These are phyloP conservation scores for Rhododendron williamsianum DNA, from an alignment of 148 eudicot species.

Conservation along the genomic window DNA sequence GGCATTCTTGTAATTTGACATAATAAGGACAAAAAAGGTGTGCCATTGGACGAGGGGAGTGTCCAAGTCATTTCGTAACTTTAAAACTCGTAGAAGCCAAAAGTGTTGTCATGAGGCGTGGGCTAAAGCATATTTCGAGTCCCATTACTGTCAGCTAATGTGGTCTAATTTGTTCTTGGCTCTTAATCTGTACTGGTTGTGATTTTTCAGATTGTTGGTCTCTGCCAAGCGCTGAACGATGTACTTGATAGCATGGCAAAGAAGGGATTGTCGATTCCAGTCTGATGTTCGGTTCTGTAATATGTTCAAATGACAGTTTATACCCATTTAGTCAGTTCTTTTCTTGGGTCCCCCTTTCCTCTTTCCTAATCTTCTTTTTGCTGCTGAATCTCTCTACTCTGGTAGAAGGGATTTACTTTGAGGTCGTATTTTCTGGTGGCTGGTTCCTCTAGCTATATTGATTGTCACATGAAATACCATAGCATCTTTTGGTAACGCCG, in stretches of 20 bases:
- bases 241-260: slow-evolving; percentile 94
- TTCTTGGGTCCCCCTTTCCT: neutral
- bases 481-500: neutral
- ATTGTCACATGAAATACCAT: neutral
- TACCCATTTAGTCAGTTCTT: neutral
- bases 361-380: neutral
- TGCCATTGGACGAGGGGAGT: neutral
- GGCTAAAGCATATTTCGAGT: neutral
- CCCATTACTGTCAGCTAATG: neutral
- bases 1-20: neutral
- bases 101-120: neutral
- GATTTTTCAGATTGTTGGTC: slow-evolving; percentile 70
- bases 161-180: neutral
- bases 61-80: neutral
- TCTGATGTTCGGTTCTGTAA: slow-evolving; percentile 28
- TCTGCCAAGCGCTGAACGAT: slow-evolving; percentile 88
- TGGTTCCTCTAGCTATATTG: neutral
- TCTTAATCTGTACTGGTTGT: neutral
- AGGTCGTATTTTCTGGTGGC: neutral
- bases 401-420: neutral
- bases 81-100: neutral
- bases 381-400: neutral
- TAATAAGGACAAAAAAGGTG: neutral
- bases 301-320: neutral
- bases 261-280: slow-evolving; percentile 73